These are phyloP conservation scores for Comarum palustre DNA, from an alignment of 306 rosid species.

Conservation along the genomic window DNA sequence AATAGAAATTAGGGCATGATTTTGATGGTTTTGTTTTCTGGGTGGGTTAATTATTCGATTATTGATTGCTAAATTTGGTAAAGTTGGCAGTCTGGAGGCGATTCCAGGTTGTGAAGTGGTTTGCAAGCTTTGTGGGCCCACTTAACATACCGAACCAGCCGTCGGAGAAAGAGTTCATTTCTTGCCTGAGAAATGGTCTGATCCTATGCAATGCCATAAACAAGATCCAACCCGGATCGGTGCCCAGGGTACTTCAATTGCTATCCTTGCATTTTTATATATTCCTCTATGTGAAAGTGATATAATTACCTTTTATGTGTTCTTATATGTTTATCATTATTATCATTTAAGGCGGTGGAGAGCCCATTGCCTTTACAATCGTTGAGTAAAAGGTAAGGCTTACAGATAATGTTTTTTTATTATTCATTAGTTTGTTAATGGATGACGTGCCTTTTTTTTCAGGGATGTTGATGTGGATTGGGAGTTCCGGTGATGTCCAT, in stretches of 20 bases:
- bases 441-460: no score
- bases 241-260: slow-evolving; percentile 59
- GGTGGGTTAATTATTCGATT: neutral
- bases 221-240: slow-evolving; percentile 86
- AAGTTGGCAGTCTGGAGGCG: slow-evolving; percentile 73
- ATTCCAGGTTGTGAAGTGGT: slow-evolving; percentile 83
- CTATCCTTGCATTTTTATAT: neutral
- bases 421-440: no score
- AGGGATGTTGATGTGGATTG: no score
- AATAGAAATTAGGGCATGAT: neutral
- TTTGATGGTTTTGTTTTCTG: neutral
- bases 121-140: slow-evolving; percentile 69
- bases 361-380: slow-evolving; percentile 50
- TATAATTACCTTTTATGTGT: neutral
- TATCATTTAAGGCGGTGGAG: slow-evolving; percentile 72
- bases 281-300: neutral
- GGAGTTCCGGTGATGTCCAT: no score
- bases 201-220: slow-evolving; percentile 80
- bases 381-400: slow-evolving; percentile 6
- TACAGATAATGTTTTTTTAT: no score
- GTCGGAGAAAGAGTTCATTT: slow-evolving; percentile 76
- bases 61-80: slow-evolving; percentile 2
- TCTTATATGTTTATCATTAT: neutral
- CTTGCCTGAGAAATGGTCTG: slow-evolving; percentile 87
- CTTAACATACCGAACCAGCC: slow-evolving; percentile 66